Base-by-base conservation (phyloP, 805 yeast genomes). In the Candida andamanensis region DNA sequence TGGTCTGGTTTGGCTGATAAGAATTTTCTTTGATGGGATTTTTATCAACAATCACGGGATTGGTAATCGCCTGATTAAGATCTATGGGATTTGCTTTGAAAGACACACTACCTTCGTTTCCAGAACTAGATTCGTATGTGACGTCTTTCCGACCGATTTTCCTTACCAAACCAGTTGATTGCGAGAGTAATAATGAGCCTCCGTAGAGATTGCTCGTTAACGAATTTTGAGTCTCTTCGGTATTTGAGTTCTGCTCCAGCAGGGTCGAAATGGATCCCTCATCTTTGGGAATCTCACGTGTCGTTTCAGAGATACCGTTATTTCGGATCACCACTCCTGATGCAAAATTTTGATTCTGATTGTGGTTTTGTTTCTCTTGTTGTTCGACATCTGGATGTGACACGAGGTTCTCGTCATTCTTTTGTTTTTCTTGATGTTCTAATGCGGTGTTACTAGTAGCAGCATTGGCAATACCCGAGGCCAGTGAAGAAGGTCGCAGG, bases 1-100 rank as follows among this genome's bases (percentile, higher is more conserved):
- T 64, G 13, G 63, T 56, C 38, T 64, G 70, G 37, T 56, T 52
- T 5, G 69, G 65, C 41, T 64, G 70, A 39, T 64, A 65, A 2
- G 68, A 62, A 35, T 58, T 58, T 20, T 52, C 55, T 31, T 57
- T 62, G 10, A 52, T 43, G 7, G 49, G 63, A 24, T 47, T 54
- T 17, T 54, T 49, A 25, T 52, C 54, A 1, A 66, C 56, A 8
- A 47, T 54, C 3, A 56, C 48, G 1, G 67, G 65, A 32, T 54
- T 56, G 1, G 63, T 60, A 19, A 49, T 26, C 10, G 33, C 36
- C 13, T 30, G 39, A 13, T 34, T 40, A 33, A 31, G 36, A 24
- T 47, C 58, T 3, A 50, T 46, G 0, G 58, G 58, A 26, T 55
- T 52, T 9, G 52, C 49, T 25, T 47, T 47, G 38, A 61, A 63